phyloP scores from a whole-genome alignment of 495 filamentous ascomycete species.

The Trichoderma parareesei region DNA sequence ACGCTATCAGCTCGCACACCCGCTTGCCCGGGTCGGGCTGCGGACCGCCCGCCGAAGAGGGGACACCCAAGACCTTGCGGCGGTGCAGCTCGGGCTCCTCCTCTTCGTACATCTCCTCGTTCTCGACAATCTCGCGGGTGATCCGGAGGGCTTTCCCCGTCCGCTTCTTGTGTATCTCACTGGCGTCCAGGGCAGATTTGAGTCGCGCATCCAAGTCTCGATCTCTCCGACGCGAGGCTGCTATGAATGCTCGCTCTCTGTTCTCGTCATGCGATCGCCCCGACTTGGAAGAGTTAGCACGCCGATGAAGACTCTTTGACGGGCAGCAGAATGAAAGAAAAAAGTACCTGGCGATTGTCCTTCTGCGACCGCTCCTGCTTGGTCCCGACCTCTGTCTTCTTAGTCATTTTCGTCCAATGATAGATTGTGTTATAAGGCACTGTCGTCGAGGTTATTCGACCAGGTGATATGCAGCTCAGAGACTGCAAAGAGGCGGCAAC shows the following conservation, averaged over 20 bases:
- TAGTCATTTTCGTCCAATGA: too few species aligned
- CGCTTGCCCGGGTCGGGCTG: neutral
- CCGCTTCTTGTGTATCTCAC: constrained; percentile 80
- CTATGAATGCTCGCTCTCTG: constrained; percentile 90
- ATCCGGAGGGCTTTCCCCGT: constrained; percentile 80
- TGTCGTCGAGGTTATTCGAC: too few species aligned
- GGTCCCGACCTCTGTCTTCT: too few species aligned
- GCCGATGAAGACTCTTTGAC: too few species aligned
- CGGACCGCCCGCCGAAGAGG: neutral
- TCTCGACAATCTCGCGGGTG: constrained; percentile 78
- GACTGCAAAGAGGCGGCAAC: too few species aligned
- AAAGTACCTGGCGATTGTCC: too few species aligned
- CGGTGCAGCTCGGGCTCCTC: constrained; percentile 62
- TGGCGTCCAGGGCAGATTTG: constrained; percentile 80
- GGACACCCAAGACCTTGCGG: constrained; percentile 3
- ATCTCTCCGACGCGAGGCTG: constrained; percentile 85
- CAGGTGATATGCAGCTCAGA: too few species aligned
- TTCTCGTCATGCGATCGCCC: constrained; percentile 81
- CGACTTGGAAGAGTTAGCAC: constrained; percentile 32
- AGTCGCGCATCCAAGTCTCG: constrained; percentile 83
- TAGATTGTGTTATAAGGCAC: too few species aligned
- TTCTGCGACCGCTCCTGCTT: too few species aligned
- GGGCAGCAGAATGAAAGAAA: too few species aligned
- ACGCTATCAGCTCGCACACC: neutral
- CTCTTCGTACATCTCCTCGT: constrained; percentile 97